Conservation (phyloP, 176 grass and related monocot species). For the barley (Hordeum vulgare) region MorexV3_pseudomolecules_assembly NC_058519.1:131014245-131014744, state of each 20-base stretch:
- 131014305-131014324: conserved; percentile 59
- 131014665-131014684: too few species aligned
- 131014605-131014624: not conserved
- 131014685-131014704: too few species aligned
- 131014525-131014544: conserved; percentile 40
- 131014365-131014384: conserved; percentile 88
- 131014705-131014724: too few species aligned
- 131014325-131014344: conserved; percentile 85
- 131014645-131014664: too few species aligned
- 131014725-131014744: too few species aligned
- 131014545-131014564: not conserved
- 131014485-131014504: conserved; percentile 75
- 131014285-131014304: conserved; percentile 91
- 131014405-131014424: conserved; percentile 89
- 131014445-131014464: conserved; percentile 71
- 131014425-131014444: conserved; percentile 87
- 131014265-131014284: conserved; percentile 87
- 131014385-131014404: conserved; percentile 60
- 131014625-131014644: too few species aligned
- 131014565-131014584: not conserved
- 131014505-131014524: conserved; percentile 77
- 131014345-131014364: conserved; percentile 84
- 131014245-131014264: conserved; percentile 71
- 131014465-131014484: conserved; percentile 92
- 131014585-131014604: not conserved